Evolutionary conservation across 345 rosid species (phyloP).

Genomic region (Sisymbrium irio): DNA sequence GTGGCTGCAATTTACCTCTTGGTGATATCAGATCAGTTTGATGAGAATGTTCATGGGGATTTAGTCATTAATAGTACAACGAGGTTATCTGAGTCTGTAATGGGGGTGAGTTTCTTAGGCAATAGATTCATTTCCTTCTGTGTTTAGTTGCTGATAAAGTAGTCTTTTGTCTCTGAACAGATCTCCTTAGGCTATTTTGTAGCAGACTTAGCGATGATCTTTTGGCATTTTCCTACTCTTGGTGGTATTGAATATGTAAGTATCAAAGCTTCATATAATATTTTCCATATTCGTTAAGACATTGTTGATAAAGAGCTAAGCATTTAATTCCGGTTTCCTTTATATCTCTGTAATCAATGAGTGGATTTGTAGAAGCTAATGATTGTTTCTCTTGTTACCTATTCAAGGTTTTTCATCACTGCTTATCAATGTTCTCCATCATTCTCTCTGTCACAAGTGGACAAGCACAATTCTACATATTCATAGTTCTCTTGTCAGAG

Average conservation of each 20-base stretch:
- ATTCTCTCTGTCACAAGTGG: constrained; percentile 66
- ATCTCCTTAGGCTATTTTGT: constrained; percentile 78
- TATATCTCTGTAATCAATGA: neutral
- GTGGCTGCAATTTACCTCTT: constrained; percentile 62
- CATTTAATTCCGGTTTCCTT: neutral
- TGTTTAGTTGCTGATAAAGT: neutral
- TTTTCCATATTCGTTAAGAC: neutral
- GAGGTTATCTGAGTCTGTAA: constrained; percentile 43
- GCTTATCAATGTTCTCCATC: constrained; percentile 67
- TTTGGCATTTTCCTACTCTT: constrained; percentile 70
- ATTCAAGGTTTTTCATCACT: constrained; percentile 70
- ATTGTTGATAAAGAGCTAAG: neutral
- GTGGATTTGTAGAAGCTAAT: neutral
- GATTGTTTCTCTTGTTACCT: neutral
- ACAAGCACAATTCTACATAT: constrained; percentile 72
- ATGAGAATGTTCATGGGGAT: constrained; percentile 50
- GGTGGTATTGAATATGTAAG: constrained; percentile 87
- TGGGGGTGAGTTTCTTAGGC: constrained; percentile 60
- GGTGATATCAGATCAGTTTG: constrained; percentile 56
- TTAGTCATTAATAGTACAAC: constrained; percentile 55
- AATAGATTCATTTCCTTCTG: neutral
- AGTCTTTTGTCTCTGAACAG: constrained; percentile 31
- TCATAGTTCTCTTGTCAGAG: constrained; percentile 79
- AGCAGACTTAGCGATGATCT: constrained; percentile 70
- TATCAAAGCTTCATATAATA: constrained; percentile 9